A percentile compares a stretch with the other conserved stretches of the same genome.
phyloP scores from a whole-genome alignment of 2,329 filamentous ascomycete species.

The Neurospora sp. region DNA sequence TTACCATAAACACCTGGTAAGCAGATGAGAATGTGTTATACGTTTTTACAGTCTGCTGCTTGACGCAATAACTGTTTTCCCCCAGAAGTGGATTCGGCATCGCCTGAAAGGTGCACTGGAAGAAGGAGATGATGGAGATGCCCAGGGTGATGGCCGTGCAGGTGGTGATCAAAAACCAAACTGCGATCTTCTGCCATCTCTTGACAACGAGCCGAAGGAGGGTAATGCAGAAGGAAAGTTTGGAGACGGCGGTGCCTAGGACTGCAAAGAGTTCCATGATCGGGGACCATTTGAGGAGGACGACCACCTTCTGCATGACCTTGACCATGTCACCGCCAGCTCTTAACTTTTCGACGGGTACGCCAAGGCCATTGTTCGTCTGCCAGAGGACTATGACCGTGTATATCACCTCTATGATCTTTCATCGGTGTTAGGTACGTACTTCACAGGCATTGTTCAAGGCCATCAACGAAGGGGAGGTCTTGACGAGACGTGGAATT shows the following conservation, averaged over 20 bases:
- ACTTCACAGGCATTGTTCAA: not conserved
- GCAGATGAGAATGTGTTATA: slow-evolving; percentile 4
- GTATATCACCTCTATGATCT: not conserved
- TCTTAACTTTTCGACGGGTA: not conserved
- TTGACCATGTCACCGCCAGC: not conserved
- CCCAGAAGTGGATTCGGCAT: not conserved
- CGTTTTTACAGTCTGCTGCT: not conserved
- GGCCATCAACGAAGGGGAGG: too few species aligned
- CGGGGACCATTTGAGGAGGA: not conserved
- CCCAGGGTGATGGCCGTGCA: slow-evolving; percentile 12
- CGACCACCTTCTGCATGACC: not conserved
- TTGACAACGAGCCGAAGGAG: slow-evolving; percentile 13
- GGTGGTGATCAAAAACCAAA: slow-evolving; percentile 17
- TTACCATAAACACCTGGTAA: slow-evolving; percentile 11
- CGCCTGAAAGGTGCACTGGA: slow-evolving; percentile 6
- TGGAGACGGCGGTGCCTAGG: slow-evolving; percentile 15
- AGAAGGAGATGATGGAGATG: slow-evolving; percentile 10
- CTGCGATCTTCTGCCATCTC: slow-evolving; percentile 11
- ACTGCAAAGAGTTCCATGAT: slow-evolving; percentile 13
- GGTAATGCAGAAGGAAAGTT: slow-evolving; percentile 19
- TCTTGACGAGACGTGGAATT: not conserved
- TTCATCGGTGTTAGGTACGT: not conserved
- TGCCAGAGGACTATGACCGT: not conserved
- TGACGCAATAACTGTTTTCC: not conserved
- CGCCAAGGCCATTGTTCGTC: not conserved